These are phyloP conservation scores for Nematodospora anomalae DNA, from an alignment of 1,139 yeast species.

Conservation along the genomic window DNA sequence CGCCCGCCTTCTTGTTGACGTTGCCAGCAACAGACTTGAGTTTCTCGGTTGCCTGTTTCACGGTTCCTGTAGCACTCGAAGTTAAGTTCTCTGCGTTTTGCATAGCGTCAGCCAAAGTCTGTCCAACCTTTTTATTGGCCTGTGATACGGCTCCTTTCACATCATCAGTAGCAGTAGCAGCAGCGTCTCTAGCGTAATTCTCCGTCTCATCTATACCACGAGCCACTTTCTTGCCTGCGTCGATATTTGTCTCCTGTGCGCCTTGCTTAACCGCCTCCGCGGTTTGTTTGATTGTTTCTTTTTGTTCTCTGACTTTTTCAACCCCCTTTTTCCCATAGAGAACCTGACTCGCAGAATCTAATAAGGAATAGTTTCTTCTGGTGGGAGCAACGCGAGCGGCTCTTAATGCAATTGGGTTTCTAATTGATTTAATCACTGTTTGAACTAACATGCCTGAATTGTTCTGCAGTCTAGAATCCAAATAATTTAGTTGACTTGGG, in stretches of 20 bases:
- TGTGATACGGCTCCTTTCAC: background rate
- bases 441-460: constrained; percentile 2
- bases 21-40: background rate
- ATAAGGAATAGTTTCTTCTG: constrained; percentile 9
- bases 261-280: constrained; percentile 7
- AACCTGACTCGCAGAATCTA: constrained; percentile 10
- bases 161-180: constrained; percentile 2
- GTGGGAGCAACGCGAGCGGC: background rate
- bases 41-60: constrained; percentile 2
- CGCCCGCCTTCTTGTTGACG: constrained; percentile 5
- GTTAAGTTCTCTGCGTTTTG: background rate
- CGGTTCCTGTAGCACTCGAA: constrained; percentile 3
- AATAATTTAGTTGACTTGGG: too few species aligned
- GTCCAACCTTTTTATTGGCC: background rate
- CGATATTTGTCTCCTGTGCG: constrained; percentile 8
- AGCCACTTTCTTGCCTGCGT: constrained; percentile 9
- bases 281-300: constrained; percentile 7
- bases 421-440: constrained; percentile 5
- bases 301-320: constrained; percentile 1
- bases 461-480: too few species aligned
- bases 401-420: constrained; percentile 1
- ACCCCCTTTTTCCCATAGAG: constrained; percentile 12
- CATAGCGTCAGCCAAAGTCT: background rate
- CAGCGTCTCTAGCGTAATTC: constrained; percentile 6
- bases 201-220: constrained; percentile 6